Evolutionary conservation across 1,139 yeast species (phyloP), one percentile per base, ranked within the genome.

Genomic region (Scheffersomyces quercinus): DNA sequence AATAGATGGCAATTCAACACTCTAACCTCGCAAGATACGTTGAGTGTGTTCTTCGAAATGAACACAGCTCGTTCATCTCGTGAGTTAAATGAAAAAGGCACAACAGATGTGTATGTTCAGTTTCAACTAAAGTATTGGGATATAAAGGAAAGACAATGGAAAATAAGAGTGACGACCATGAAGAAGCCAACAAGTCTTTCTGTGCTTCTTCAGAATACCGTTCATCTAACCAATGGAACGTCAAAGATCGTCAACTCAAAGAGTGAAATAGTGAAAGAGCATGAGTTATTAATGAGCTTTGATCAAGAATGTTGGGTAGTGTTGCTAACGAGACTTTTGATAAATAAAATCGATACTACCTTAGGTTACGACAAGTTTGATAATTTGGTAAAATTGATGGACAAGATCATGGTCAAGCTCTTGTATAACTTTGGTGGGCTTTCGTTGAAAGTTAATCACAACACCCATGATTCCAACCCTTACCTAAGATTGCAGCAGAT

Each of bases 301-400:
- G 67, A 72, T 48, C 68, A 64, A 37, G 44, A 56, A 11, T 54
- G 59, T 2, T 72, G 72, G 65, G 50, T 60, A 10, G 55, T 65
- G 0, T 52, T 72, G 15, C 53, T 73, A 14, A 45, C 70, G 0
- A 53, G 75, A 37, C 52, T 71, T 15, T 48, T 71, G 20, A 58
- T 71, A 24, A 57, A 63, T 44, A 67, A 63, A 36, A 66, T 69
- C 12, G 73, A 71, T 45, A 63, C 70, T 3, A 52, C 61, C 4
- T 47, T 68, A 35, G 77, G 77, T 1, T 70, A 51, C 50, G 70
- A 65, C 13, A 54, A 59, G 30, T 67, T 68, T 43, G 71, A 65
- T 12, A 59, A 59, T 32, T 52, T 65, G 16, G 52, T 58, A 3
- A 49, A 54, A 3, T 49, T 57, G 5, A 52, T 71, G 2, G 75